Evolutionary conservation across 2,329 filamentous ascomycete species (phyloP), one percentile per base, ranked within the genome.

Genomic region (Fusarium sp.): DNA sequence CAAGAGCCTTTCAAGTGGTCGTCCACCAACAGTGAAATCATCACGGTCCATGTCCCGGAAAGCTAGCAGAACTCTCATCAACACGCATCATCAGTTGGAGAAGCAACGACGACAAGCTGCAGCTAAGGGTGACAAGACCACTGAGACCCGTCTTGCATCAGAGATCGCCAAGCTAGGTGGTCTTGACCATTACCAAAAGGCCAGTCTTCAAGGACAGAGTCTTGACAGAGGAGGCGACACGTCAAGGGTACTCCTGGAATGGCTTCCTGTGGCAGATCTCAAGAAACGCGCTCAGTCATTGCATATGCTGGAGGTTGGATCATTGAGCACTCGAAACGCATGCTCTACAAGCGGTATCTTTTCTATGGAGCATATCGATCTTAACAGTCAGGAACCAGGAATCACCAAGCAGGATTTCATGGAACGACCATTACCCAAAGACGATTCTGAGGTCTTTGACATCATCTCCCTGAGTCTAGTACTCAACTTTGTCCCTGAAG

Each of bases 381-480:
- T 99, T 57, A 92, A 97, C 79, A 96, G 94, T 62, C 93, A 97
- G 76, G 90, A 90, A 46, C 84, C 90, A 2, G 90, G 89, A 1
- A 99, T 99, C 70, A 77, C 89, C 59, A 89, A 97, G 78, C 93
- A 97, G 77, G 93, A 99, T 78, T 98, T 99, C 75, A 97, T 99
- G 94, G 82, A 93, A 71, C 86, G 94, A 28, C 92, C 94, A 1
- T 79, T 95, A 4, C 95, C 95, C 0, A 77, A 76, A 7, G 78
- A 84, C 23, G 82, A 86, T 8, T 78, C 81, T 1, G 89, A 94
- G 40, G 83, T 83, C 23, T 98, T 98, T 77, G 93, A 99, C 77
- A 88, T 98, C 52, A 91, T 99, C 74, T 97, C 94, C 50, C 83
- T 99, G 26, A 97, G 94, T 10, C 83, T 99, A 54, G 96, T 99